phyloP scores from a whole-genome alignment of 768 basidiomycete genomes.

The Leccinum uliginosum region DNA sequence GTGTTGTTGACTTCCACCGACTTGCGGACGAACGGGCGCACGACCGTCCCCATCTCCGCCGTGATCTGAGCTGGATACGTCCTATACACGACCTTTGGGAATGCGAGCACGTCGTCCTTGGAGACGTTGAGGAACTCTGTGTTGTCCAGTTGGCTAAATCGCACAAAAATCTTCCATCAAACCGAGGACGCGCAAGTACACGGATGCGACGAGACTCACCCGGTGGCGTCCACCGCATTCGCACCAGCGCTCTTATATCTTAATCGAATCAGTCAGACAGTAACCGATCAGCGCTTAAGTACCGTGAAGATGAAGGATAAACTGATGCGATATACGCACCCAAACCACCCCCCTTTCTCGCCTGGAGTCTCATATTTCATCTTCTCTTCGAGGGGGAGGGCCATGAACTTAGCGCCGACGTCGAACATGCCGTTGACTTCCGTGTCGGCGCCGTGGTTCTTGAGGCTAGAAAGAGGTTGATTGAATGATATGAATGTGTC shows the following conservation, averaged over 20 bases:
- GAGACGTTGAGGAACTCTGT: not conserved
- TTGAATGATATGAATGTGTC: not conserved
- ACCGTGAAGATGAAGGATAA: not conserved
- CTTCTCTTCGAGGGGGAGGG: not conserved
- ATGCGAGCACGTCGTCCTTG: not conserved
- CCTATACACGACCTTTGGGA: not conserved
- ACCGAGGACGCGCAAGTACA: not conserved
- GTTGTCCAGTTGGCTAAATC: not conserved
- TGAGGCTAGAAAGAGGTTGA: not conserved
- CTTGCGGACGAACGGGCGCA: not conserved
- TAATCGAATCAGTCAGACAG: not conserved
- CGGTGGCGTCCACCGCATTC: not conserved
- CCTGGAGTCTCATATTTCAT: not conserved
- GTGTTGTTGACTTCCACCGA: not conserved
- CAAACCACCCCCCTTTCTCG: not conserved
- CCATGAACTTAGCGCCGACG: not conserved
- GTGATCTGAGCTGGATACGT: not conserved
- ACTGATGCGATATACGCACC: not conserved
- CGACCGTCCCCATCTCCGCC: not conserved
- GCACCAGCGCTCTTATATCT: not conserved
- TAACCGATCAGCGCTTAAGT: not conserved
- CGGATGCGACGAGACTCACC: not conserved
- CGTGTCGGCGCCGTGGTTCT: not conserved
- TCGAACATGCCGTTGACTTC: not conserved
- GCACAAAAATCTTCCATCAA: not conserved